Base-by-base conservation (phyloP, 306 rosid species). In the Ormosia emarginata region DNA sequence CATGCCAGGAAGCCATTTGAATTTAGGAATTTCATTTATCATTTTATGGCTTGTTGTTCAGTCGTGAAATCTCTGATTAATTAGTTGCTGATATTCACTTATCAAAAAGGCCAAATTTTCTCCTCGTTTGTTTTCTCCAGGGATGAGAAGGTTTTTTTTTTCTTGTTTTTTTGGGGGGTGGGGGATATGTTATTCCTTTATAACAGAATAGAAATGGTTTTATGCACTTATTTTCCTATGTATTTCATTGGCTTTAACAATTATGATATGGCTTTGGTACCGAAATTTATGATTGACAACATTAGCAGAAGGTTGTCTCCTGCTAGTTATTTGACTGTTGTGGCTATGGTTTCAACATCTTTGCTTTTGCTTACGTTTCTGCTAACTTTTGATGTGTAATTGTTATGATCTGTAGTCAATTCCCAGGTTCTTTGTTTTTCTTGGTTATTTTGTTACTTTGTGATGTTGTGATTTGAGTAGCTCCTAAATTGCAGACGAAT, bases 401-500 rank as follows among this genome's bases (percentile, higher is more conserved):
- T 67, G 44, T 50, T 59, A 11, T 37, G 67, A 62, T 75, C n/a
- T 44, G n/a, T 46, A 66, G 41, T 14, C 63, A 5, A 67, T 67
- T 74, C n/a, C 36, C 18, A 7, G 39, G 17, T 13, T 33, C 36
- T 50, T 17, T 9, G 61, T 39, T 14, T 14, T 12, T 57, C 32
- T 55, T 39, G 5, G 40, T 14, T 71, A 8, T 64, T 55, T 40
- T 79, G 46, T 33, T 74, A 15, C 9, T 2, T 46, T 40, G 24
- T 53, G 29, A 17, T 66, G 11, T 9, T 74, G 40, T 65, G 57
- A 17, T 83, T 67, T 69, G 55, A 82, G 75, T 33, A 40, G 18
- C 81, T 83, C 47, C 17, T 68, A 37, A 30, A 74, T 74, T 81
- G 86, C 94, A 96, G 99, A 96, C 99, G 36, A 96, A 93, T 80